phyloP scores from a whole-genome alignment of 2,329 filamentous ascomycete species.

The Aspergillus persii region DNA sequence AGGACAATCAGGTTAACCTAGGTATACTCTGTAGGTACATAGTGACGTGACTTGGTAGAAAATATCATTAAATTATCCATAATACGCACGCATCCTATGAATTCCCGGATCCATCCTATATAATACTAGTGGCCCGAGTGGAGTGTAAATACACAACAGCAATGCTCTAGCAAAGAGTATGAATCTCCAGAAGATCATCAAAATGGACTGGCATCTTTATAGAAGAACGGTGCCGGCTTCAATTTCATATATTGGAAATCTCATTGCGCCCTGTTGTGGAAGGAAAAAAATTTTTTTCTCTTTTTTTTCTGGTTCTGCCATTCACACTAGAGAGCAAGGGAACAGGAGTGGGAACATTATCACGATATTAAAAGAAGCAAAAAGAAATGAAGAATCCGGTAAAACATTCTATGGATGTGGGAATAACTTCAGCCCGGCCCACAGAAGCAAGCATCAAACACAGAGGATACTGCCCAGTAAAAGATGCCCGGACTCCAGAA shows the following conservation, averaged over 20 bases:
- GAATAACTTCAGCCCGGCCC: slow-evolving; percentile 28
- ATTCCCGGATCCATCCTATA: too few species aligned
- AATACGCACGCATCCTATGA: neutral
- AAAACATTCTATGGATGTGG: slow-evolving; percentile 35
- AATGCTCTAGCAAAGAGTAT: neutral
- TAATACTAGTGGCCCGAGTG: too few species aligned
- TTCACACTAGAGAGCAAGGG: slow-evolving; percentile 29
- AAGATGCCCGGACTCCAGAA: slow-evolving; percentile 37
- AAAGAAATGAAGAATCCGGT: slow-evolving; percentile 16
- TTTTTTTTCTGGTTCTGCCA: slow-evolving; percentile 25
- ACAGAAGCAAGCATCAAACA: slow-evolving; percentile 29
- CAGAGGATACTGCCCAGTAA: slow-evolving; percentile 31
- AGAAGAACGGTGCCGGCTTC: neutral
- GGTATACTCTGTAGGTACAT: too few species aligned
- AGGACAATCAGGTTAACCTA: too few species aligned
- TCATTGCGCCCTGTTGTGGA: slow-evolving; percentile 10
- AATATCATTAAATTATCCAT: neutral
- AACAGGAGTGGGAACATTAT: slow-evolving; percentile 17
- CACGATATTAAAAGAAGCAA: slow-evolving; percentile 20
- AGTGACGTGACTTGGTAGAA: neutral
- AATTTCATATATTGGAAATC: slow-evolving; percentile 2
- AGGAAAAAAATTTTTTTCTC: slow-evolving; percentile 6
- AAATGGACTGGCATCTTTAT: neutral
- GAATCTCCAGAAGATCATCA: neutral
- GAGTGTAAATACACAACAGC: neutral